Conservation (phyloP, 1,139 yeast species). For the Protomyces inouyei region DNA sequence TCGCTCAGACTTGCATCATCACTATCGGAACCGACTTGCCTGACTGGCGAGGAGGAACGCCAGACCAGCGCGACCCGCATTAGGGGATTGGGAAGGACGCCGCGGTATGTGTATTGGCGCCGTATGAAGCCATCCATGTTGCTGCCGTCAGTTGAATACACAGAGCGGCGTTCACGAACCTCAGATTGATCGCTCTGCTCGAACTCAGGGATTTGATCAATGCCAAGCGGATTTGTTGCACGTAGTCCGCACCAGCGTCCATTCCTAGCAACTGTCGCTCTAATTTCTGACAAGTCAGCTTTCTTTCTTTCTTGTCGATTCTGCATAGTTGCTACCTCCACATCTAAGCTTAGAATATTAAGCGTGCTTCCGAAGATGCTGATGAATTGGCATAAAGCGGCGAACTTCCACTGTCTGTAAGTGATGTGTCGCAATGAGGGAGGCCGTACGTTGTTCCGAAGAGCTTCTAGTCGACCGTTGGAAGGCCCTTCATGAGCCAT, state of each 20-base stretch:
- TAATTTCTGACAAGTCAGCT: background rate
- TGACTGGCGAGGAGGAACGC: conserved; percentile 1
- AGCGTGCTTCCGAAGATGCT: conserved; percentile 11
- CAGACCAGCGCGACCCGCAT: conserved; percentile 7
- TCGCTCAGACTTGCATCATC: conserved; percentile 15
- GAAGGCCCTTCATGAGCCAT: background rate
- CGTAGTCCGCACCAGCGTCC: background rate
- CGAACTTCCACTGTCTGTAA: conserved; percentile 10
- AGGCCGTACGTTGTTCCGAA: background rate
- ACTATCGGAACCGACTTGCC: background rate
- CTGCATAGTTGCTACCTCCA: background rate
- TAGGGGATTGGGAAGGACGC: conserved; percentile 15
- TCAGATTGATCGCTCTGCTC: conserved; percentile 10
- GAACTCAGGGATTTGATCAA: conserved; percentile 15
- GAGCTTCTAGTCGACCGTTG: background rate
- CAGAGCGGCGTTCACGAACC: background rate
- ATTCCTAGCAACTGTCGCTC: conserved; percentile 3
- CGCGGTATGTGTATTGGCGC: conserved; percentile 18
- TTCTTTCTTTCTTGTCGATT: background rate
- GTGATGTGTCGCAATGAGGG: background rate
- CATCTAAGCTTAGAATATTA: background rate
- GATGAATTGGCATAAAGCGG: conserved; percentile 19
- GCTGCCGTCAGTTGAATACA: background rate
- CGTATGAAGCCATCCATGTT: conserved; percentile 26
- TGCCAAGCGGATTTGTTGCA: conserved; percentile 8